Base-by-base conservation (phyloP, 768 basidiomycete genomes). In the Austroboletus eburneus region DNA sequence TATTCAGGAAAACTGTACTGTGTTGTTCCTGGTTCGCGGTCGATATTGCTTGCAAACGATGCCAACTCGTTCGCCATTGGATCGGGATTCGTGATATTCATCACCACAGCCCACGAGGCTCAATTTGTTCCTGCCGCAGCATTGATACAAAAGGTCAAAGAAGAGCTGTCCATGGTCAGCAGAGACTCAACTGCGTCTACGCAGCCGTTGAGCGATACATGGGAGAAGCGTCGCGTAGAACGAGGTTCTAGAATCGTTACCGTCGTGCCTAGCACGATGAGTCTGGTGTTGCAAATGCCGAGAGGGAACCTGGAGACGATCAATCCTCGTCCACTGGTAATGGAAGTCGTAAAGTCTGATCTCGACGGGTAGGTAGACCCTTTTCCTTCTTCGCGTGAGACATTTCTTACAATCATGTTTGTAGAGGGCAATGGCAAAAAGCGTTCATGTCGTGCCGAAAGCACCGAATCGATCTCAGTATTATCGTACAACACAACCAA, bases 251-350 rank as follows among this genome's bases (percentile, higher is more conserved):
- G 85, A 48, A 93, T 97, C 27, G 92, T 98, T 4, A 81, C 85
- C 0, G 87, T 85, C 12, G 85, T 96, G 1, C 86, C 93, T 1
- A 91, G 85, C 48, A 70, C 81, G 8, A 97, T 94, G 90, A 83
- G 78, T 56, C 66, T 99, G 27, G 88, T 98, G 0, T 70, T 99
- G 9, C 96, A 99, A 68, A 98, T 98, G 95, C 96, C 95, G 0
- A 72, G 96, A 54, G 96, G 96, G 1, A 98, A 98, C 66, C 61
- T 99, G 50, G 96, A 99, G 70, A 97, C 92, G 1, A 84, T 99
- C 43, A 91, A 87, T 57, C 96, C 96, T 3, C 74, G 96, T 35
- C 88, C 94, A 12, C 67, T 99, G 56, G 93, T 97, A 16, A 81
- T 96, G 73, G 78, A 84, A 46, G 84, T 91, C 5, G 84, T 98